Base-by-base conservation (phyloP, 208 protist genomes). In the Leishmania turanica region DNA sequence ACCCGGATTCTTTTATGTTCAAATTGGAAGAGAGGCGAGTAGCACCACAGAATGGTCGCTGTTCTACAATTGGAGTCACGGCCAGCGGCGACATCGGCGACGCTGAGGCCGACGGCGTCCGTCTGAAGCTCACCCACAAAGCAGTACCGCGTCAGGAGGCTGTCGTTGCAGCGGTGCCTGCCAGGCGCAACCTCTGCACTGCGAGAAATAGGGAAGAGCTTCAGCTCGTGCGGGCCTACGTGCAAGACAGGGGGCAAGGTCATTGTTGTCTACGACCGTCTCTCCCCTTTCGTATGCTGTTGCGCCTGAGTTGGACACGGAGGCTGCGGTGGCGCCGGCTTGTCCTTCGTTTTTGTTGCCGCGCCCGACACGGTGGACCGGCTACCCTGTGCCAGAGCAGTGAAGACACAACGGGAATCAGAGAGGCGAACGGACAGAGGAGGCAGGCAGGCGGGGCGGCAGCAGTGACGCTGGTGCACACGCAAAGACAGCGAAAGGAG, bases 1-100 rank as follows among this genome's bases (percentile, higher is more conserved):
- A 96, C 90, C 24, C 86, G 87, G n/a, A 96, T 75, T 75, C 88
- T 89, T 87, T 96, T 96, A 27, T 76, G 76, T 27, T 91, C 83
- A 68, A 92, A 93, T 27, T 88, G 83, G 17, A 90, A 87, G 13
- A 96, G 83, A 6, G 93, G 90, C 42, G 93, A 86, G 85, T 93
- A 90, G 85, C 91, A 96, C 91, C 93, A 96, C 27, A 60, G 0
- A 47, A 89, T 78, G 1, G 70, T 1, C 13, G 51, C 40, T 37
- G 4, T 19, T 15, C 49, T 40, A 19, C 80, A 47, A 3, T 21
- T 31, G 0, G 71, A 34, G 15, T 24, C 40, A 13, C 2, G 2
- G 40, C 11, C 54, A 62, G 53, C 34, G 34, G n/a, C 49, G 56
- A 13, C 24, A 3, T 53, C 21, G 1, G 56, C 27, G 34, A 27